Evolutionary conservation across 2,329 filamentous ascomycete species (phyloP).

Genomic region (Ophidiomyces ophidiicola): DNA sequence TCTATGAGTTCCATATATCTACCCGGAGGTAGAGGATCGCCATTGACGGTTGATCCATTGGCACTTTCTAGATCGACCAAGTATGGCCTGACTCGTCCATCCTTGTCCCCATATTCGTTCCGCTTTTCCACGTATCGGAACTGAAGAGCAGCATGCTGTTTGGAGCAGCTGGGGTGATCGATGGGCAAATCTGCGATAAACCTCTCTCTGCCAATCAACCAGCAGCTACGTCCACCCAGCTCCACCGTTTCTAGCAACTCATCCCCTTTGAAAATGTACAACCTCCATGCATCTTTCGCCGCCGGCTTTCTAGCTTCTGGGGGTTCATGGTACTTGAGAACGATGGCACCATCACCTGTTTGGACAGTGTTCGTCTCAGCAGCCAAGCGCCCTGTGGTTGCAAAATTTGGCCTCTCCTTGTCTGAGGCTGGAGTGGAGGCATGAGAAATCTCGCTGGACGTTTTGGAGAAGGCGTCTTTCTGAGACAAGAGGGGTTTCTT

Average conservation of each 20-base stretch:
- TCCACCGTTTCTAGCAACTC: conserved; percentile 73
- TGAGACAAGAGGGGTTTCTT: conserved; percentile 36
- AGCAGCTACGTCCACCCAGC: conserved; percentile 66
- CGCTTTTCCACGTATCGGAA: conserved; percentile 74
- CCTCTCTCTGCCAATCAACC: conserved; percentile 73
- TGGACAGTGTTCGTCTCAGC: conserved; percentile 76
- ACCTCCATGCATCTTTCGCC: conserved; percentile 64
- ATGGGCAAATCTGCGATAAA: conserved; percentile 70
- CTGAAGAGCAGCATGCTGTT: conserved; percentile 91
- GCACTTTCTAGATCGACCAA: conserved; percentile 86
- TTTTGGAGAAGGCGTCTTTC: conserved; percentile 31
- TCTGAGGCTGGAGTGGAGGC: conserved; percentile 23
- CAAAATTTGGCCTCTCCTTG: conserved; percentile 72
- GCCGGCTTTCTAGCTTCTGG: conserved; percentile 82
- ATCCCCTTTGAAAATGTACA: conserved; percentile 82
- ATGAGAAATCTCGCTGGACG: conserved; percentile 20
- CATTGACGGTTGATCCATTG: conserved; percentile 79
- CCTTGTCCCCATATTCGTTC: conserved; percentile 76
- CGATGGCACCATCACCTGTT: conserved; percentile 46
- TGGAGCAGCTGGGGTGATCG: conserved; percentile 85
- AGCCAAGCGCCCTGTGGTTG: conserved; percentile 66
- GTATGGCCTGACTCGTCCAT: conserved; percentile 71
- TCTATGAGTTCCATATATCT: conserved; percentile 77
- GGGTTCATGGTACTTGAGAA: conserved; percentile 93
- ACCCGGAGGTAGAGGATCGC: conserved; percentile 57